Base-by-base conservation (phyloP, 2,329 filamentous ascomycete species). In the Mollisia scopiformis region DNA sequence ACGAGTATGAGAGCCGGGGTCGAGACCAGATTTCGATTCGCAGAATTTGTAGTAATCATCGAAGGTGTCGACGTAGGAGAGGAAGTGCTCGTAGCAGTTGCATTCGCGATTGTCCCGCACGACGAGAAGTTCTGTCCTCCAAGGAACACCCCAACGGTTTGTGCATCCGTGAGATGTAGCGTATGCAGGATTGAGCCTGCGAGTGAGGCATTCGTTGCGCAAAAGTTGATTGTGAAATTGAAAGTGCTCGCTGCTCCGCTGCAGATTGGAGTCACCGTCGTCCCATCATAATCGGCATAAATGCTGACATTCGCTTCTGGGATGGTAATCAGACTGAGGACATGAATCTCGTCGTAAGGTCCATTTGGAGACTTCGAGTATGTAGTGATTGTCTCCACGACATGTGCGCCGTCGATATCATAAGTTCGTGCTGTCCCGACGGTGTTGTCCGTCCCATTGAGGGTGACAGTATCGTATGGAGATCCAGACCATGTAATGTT, bases 221-320 rank as follows among this genome's bases (percentile, higher is more conserved):
- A 72, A 59, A 69, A 70, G 35, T 63, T 57, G 28, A 64, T 65
- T 2, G 69, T 68, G 55, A 72, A 66, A 33, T 71, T 72, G 58
- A 70, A 66, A 6, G 60, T 64, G 27, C 58, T 68, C 2, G 67
- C 67, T 10, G 53, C 25, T 41, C 68, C 63, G 33, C 62, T 51
- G 62, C 70, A 73, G 19, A 62, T 57, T 21, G 63, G 55, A 7
- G 65, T 68, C 1, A 68, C 68, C 11, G 61, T 68, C 30, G 61
- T 68, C 6, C 56, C 66, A 55, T 70, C 68, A 25, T 64, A 67
- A 16, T 62, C 57, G 23, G 57, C 55, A 51, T 71, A 72, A 23
- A 71, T 56, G 55, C 61, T 66, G 31, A 69, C 59, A 25, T 69
- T 67, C 14, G 58, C 58, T 13, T 65, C 31, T 5, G 66, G 62